Percentiles rank a stretch among this genome's conserved stretches.
phyloP scores from a whole-genome alignment of 169 alveolate species.

The Babesia bovis region DNA sequence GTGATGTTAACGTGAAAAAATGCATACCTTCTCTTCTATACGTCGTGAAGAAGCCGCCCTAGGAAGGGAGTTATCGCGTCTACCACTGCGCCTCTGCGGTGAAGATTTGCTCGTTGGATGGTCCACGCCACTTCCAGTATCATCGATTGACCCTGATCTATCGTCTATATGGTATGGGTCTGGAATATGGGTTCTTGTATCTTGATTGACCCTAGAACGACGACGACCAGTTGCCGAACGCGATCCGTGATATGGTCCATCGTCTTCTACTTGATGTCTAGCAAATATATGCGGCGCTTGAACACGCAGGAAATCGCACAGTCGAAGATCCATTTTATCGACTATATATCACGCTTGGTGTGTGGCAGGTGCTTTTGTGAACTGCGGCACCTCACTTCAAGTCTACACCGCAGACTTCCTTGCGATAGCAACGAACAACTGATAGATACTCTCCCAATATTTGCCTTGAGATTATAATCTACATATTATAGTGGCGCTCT shows the following conservation, averaged over 20 bases:
- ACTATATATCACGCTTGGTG: too few relatives aligned
- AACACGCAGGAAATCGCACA: conserved; percentile 70
- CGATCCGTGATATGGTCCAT: too few relatives aligned
- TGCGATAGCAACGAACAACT: conserved; percentile 14
- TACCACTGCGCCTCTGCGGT: too few relatives aligned
- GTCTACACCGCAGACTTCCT: too few relatives aligned
- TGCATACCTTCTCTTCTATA: neutral
- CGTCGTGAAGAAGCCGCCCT: neutral
- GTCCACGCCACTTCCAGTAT: too few relatives aligned
- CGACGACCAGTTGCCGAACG: too few relatives aligned
- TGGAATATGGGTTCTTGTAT: neutral
- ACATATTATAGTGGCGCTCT: too few relatives aligned
- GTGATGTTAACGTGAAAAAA: neutral
- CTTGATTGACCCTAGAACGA: too few relatives aligned
- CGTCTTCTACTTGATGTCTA: neutral
- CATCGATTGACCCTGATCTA: too few relatives aligned
- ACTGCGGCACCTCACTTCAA: neutral
- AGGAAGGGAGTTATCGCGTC: neutral
- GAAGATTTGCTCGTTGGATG: too few relatives aligned
- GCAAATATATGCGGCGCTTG: conserved; percentile 78
- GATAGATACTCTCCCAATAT: conserved; percentile 41
- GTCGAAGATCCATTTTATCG: conserved; percentile 38
- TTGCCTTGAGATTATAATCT: neutral
- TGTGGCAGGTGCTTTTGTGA: neutral
- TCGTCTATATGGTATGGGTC: neutral